phyloP scores from a whole-genome alignment of 106 monocot genomes.

The Allium fistulosum region DNA sequence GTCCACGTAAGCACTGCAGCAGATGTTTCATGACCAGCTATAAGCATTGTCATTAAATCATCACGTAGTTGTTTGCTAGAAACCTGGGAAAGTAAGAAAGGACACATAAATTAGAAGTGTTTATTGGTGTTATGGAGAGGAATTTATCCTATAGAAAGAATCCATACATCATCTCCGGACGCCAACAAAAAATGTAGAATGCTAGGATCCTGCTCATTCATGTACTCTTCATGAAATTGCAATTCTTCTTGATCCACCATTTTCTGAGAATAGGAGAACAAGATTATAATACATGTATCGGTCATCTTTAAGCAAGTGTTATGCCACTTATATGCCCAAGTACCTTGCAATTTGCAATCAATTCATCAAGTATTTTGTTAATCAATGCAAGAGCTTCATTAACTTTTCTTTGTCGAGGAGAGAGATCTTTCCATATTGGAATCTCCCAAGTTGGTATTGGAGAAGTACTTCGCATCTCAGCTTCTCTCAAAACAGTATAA shows the following conservation, averaged over 20 bases:
- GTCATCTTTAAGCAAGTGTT: not conserved
- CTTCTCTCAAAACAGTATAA: slow-evolving; percentile 70
- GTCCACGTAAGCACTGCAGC: slow-evolving; percentile 98
- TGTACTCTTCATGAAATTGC: slow-evolving; percentile 92
- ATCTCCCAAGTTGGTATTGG: slow-evolving; percentile 96
- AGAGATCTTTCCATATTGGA: slow-evolving; percentile 97
- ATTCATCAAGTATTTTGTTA: slow-evolving; percentile 63
- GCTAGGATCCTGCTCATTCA: slow-evolving; percentile 99
- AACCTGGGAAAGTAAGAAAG: slow-evolving; percentile 35
- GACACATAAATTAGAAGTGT: not conserved
- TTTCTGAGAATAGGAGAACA: slow-evolving; percentile 32
- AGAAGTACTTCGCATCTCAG: slow-evolving; percentile 84
- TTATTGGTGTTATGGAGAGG: too few species aligned
- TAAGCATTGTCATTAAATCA: slow-evolving; percentile 98
- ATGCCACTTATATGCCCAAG: not conserved
- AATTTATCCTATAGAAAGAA: not conserved
- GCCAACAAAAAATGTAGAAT: slow-evolving; percentile 97
- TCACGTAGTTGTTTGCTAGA: slow-evolving; percentile 97
- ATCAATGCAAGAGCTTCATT: slow-evolving; percentile 69
- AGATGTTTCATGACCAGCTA: slow-evolving; percentile 99
- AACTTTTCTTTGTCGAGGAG: slow-evolving; percentile 85
- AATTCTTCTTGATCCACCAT: slow-evolving; percentile 94
- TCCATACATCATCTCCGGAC: slow-evolving; percentile 88
- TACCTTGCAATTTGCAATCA: slow-evolving; percentile 94
- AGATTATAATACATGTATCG: not conserved